Base-by-base conservation (phyloP, 768 basidiomycete genomes). In the Boletus eberwhitei region DNA sequence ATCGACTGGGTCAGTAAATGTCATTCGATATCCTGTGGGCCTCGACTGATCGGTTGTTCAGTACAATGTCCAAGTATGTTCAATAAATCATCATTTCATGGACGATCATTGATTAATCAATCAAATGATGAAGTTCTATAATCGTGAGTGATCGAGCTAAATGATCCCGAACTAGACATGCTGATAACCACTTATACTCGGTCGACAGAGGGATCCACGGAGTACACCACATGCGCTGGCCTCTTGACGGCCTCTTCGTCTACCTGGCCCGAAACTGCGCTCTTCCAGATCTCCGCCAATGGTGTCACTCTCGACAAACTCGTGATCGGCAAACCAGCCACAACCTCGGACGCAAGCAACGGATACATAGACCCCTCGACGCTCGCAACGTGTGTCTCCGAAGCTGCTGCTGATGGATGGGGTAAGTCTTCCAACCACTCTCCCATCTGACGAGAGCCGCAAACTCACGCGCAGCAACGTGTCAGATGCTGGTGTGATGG, bases 321-420 rank as follows among this genome's bases (percentile, higher is more conserved):
- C 53, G 78, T 83, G 53, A 81, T 83, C 55, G 82, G 82, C 0
- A 83, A 84, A 65, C 82, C 81, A 8, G 75, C 71, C 2, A 76
- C 68, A 24, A 34, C 65, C 1, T 63, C 61, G 4, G 77, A 78
- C 26, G 79, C 81, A 1, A 73, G 48, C 46, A 80, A 74, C 34
- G 78, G 86, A 8, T 89, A 79, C 70, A 84, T 91, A 60, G 73
- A 71, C 34, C 75, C 85, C 2, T 67, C 76, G 2, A 79, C 78
- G 16, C 74, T 91, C 19, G 79, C 83, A 0, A 67, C 69, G 3
- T 91, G 90, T 64, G 72, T 90, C 31, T 60, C 75, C 17, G 73
- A 84, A 67, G 89, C 85, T 0, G 79, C 82, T 59, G 62, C n/a
- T 54, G 77, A 54, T 29, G 88, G 86, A 29, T 90, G 88, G 88